Base-by-base conservation (phyloP, 2,329 filamentous ascomycete genomes). In the Diaporthe aspalathi region DNA sequence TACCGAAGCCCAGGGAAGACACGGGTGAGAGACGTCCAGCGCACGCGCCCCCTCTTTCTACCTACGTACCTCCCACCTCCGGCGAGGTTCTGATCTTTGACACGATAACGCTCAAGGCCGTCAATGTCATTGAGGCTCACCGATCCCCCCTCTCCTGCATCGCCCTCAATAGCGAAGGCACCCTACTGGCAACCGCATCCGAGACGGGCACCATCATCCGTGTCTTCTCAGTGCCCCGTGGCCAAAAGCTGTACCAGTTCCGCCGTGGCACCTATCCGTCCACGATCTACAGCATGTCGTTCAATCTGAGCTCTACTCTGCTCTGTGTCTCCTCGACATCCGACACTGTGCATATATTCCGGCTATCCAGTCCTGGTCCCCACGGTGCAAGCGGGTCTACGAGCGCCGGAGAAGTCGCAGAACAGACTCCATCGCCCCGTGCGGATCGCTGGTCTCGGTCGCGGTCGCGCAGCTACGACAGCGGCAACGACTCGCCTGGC, bases 161-260 rank as follows among this genome's bases (percentile, higher is more conserved):
- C 68, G 93, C 94, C 27, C 87, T 99, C 73, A 99, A 98, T 81
- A 95, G 91, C 78, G 94, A 98, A 73, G 96, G 96, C 16, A 98
- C 93, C 3, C 83, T 98, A 53, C 87, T 99, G 54, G 96, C 96
- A 17, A 99, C 96, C 2, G 94, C 96, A 1, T 98, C 95, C 27
- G 96, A 99, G 80, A 99, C 97, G 67, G 96, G 96, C 74, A 99
- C 96, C 0, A 97, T 99, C 73, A 97, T 99, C 74, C 91, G 96
- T 20, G 94, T 99, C 67, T 99, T 99, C 81, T 94, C 94, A 1
- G 90, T 99, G 1, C 96, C 96, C 3, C 90, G 91, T 74, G 96
- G 94, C 14, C 92, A 95, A 78, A 99, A 98, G 81, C 87, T 99
- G 22, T 98, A 95, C 81, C 95, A 99, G 80, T 99, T 99, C 83